phyloP scores from a whole-genome alignment of 805 yeast species.

The Candida tibetensis region DNA sequence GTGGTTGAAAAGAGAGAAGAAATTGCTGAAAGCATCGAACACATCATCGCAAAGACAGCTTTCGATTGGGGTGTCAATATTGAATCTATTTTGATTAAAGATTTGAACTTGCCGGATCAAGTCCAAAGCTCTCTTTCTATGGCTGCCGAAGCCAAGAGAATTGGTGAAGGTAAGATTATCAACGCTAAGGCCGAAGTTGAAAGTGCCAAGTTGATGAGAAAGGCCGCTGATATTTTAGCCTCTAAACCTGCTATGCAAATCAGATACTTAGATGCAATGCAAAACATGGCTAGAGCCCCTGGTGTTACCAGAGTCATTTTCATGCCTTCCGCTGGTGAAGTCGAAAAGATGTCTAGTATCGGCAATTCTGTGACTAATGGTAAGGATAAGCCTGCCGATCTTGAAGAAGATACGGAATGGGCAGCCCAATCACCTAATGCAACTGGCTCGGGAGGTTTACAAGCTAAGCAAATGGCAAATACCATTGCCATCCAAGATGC shows the following conservation, averaged over 20 bases:
- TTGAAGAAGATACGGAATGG: conserved; percentile 26
- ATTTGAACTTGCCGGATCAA: conserved; percentile 51
- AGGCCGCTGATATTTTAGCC: conserved; percentile 73
- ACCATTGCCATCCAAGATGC: conserved; percentile 37
- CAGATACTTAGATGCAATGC: conserved; percentile 76
- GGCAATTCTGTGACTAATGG: conserved; percentile 5
- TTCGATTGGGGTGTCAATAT: conserved; percentile 68
- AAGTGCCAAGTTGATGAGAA: conserved; percentile 71
- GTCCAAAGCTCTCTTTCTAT: conserved; percentile 62
- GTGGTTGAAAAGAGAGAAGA: conserved; percentile 72
- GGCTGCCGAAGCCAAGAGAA: conserved; percentile 74
- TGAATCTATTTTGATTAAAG: conserved; percentile 68
- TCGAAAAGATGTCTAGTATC: conserved; percentile 32
- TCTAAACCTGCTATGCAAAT: conserved; percentile 78
- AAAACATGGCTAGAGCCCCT: conserved; percentile 61
- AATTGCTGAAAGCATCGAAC: conserved; percentile 62
- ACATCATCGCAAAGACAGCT: conserved; percentile 59
- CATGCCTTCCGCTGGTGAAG: conserved; percentile 56
- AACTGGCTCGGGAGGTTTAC: conserved; percentile 5
- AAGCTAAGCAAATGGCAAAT: conserved; percentile 14
- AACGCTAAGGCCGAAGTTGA: conserved; percentile 76
- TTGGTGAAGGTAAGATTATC: conserved; percentile 74
- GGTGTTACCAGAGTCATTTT: conserved; percentile 69
- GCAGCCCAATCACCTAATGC: conserved; percentile 13
- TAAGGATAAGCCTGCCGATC: conserved; percentile 11